Conservation (phyloP, 345 rosid species). For the Salix purpurea region DNA sequence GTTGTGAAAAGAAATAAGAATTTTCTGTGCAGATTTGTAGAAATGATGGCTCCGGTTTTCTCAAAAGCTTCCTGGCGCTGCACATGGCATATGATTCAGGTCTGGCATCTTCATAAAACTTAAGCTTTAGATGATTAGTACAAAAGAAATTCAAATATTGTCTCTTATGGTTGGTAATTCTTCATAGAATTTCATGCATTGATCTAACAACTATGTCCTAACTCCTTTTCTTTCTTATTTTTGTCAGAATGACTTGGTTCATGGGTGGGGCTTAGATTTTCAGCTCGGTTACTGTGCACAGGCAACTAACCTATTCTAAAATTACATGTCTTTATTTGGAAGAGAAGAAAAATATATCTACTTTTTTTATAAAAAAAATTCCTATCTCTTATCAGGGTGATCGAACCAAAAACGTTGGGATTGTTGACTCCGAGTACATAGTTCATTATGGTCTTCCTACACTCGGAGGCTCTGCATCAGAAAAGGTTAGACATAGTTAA, state of each 20-base stretch:
- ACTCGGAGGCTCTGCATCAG: constrained; percentile 47
- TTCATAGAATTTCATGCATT: background rate
- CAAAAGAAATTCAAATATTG: background rate
- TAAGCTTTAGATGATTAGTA: background rate
- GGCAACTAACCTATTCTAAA: constrained; percentile 29
- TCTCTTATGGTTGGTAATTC: background rate
- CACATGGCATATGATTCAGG: constrained; percentile 86
- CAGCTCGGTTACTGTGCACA: constrained; percentile 80
- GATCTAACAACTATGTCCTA: background rate
- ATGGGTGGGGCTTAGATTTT: constrained; percentile 76
- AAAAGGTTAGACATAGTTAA: constrained; percentile 30
- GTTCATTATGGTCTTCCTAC: constrained; percentile 62
- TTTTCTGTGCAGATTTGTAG: constrained; percentile 52
- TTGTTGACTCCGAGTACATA: constrained; percentile 73
- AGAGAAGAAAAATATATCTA: background rate
- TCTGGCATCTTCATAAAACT: constrained; percentile 10
- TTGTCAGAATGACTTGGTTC: constrained; percentile 66
- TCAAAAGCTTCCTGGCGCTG: constrained; percentile 80
- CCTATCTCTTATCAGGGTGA: constrained; percentile 48
- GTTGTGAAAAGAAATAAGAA: background rate
- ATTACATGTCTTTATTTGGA: background rate
- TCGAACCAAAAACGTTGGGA: constrained; percentile 59
- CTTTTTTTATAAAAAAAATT: background rate
- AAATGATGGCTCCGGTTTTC: constrained; percentile 92
- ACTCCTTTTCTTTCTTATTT: background rate